These are phyloP conservation scores for Cordyceps militaris DNA, from an alignment of 2,329 filamentous ascomycete species.

Conservation along the genomic window DNA sequence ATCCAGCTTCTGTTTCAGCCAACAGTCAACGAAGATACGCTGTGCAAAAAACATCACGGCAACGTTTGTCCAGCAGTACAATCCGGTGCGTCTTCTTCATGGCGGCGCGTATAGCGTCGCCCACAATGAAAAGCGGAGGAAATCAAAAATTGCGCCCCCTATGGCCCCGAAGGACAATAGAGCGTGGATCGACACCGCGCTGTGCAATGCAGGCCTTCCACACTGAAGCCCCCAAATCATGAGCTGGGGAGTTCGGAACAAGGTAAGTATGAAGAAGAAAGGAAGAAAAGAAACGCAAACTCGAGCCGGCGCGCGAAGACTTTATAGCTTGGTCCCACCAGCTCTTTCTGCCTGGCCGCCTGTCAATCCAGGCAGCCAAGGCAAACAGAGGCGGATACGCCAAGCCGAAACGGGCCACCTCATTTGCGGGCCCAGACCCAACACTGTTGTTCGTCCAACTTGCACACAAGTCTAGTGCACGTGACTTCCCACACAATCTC, in stretches of 20 bases:
- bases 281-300: slow-evolving; percentile 22
- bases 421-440: not conserved
- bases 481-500: slow-evolving; percentile 18
- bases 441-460: not conserved
- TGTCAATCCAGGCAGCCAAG: slow-evolving; percentile 14
- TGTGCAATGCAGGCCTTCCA: slow-evolving; percentile 50
- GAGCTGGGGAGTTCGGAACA: slow-evolving; percentile 38
- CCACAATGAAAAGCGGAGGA: slow-evolving; percentile 40
- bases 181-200: slow-evolving; percentile 42
- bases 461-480: slow-evolving; percentile 2
- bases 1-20: not conserved
- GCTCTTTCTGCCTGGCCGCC: slow-evolving; percentile 19
- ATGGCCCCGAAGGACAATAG: slow-evolving; percentile 50
- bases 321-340: slow-evolving; percentile 28
- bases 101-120: slow-evolving; percentile 30
- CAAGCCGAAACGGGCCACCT: slow-evolving; percentile 3
- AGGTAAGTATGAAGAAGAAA: slow-evolving; percentile 49
- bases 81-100: slow-evolving; percentile 34
- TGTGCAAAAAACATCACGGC: not conserved
- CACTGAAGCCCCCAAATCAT: slow-evolving; percentile 36
- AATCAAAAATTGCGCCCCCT: slow-evolving; percentile 49
- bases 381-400: slow-evolving; percentile 12
- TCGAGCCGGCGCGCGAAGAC: not conserved
- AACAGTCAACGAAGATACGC: not conserved
- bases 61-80: not conserved